A percentile compares a stretch with the other conserved stretches of the same genome.
These are phyloP conservation scores for Aspergillus ochraceoroseus DNA, from an alignment of 2,329 filamentous ascomycete genomes.

Conservation along the genomic window DNA sequence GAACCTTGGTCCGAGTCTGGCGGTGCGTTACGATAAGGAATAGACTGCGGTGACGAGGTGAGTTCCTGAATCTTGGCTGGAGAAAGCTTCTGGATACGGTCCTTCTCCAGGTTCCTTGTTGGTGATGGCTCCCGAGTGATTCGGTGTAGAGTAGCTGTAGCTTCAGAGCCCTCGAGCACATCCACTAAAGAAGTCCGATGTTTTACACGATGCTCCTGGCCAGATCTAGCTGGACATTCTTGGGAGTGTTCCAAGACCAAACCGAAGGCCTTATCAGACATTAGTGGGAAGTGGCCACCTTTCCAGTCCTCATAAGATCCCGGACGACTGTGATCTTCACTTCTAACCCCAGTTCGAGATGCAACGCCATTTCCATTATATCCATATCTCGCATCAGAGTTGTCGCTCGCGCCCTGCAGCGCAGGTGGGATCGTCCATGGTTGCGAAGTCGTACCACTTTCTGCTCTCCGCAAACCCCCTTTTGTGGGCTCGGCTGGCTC, in stretches of 20 bases:
- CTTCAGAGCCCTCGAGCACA: conserved; percentile 29
- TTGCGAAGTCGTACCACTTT: conserved; percentile 2
- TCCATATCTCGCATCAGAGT: background rate
- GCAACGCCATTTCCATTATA: conserved; percentile 2
- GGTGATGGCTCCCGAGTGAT: conserved; percentile 26
- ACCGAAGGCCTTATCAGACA: conserved; percentile 20
- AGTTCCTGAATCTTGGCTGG: conserved; percentile 53
- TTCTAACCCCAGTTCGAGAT: conserved; percentile 1
- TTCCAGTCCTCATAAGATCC: conserved; percentile 13
- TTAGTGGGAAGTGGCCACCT: conserved; percentile 13
- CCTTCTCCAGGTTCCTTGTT: conserved; percentile 25
- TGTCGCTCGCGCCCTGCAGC: background rate
- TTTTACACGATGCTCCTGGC: conserved; percentile 10
- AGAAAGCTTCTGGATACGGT: conserved; percentile 48
- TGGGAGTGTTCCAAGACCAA: conserved; percentile 20
- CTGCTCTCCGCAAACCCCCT: background rate
- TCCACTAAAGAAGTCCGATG: conserved; percentile 27
- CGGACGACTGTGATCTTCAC: conserved; percentile 2
- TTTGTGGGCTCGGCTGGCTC: conserved; percentile 1
- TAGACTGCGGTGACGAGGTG: conserved; percentile 50
- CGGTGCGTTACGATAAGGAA: conserved; percentile 46
- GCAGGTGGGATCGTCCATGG: background rate
- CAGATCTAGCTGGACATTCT: conserved; percentile 2
- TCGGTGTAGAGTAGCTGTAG: conserved; percentile 23
- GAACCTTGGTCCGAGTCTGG: conserved; percentile 21